Percentiles rank a stretch among this genome's conserved stretches.
Evolutionary conservation across 2,329 filamentous ascomycete genomes (phyloP).

Genomic region (Calonectria pteridis): DNA sequence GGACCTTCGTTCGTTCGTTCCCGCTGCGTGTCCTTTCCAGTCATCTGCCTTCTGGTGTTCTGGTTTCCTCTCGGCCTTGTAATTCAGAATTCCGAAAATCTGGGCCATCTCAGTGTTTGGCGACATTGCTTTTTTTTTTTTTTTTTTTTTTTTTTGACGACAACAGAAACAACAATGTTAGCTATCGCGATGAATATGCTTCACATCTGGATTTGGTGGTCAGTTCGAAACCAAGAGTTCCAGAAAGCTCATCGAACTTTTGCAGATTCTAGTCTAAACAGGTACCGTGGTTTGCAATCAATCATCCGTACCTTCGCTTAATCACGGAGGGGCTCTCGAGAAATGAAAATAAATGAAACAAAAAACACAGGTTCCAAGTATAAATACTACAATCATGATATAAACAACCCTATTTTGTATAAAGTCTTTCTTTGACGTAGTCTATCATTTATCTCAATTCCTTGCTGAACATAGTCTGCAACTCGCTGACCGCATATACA

Average conservation of each 20-base stretch:
- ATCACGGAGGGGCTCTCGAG: not conserved
- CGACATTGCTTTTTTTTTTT: not conserved
- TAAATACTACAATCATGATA: not conserved
- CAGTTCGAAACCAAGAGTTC: not conserved
- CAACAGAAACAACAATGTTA: not conserved
- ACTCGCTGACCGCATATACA: not conserved
- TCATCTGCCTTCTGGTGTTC: not conserved
- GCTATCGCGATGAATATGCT: not conserved
- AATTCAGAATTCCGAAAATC: not conserved
- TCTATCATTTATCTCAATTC: not conserved
- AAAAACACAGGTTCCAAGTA: not conserved
- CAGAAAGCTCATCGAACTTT: not conserved
- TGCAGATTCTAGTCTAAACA: not conserved
- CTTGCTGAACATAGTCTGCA: not conserved
- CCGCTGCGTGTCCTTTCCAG: slow-evolving; percentile 1
- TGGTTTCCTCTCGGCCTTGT: not conserved
- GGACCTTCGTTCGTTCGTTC: not conserved
- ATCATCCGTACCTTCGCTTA: not conserved
- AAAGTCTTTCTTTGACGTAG: not conserved
- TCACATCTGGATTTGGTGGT: not conserved
- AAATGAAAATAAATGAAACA: not conserved
- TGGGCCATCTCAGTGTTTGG: not conserved
- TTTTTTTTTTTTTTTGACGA: too few relatives aligned
- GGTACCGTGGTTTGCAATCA: not conserved
- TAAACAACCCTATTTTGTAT: not conserved